Base-by-base conservation (phyloP, 495 filamentous ascomycete genomes). In the Lophiotrema nucula region DNA sequence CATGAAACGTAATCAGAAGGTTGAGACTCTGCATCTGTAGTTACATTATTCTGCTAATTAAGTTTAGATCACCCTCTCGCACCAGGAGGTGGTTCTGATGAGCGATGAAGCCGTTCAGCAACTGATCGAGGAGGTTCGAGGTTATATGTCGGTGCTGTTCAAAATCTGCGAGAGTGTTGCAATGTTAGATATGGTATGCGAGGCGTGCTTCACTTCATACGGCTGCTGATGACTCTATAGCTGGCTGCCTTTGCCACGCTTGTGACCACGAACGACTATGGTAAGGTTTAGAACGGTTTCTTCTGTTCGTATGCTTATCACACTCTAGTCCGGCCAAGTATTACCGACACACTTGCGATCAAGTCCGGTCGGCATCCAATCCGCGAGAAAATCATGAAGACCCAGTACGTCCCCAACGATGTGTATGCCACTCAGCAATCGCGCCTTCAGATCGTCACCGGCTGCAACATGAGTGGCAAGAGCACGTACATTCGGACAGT, bases 391-490 rank as follows among this genome's bases (percentile, higher is more conserved):
- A 85, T 92, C 41, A 77, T 81, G 48, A 71, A 61, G 12, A 78
- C 70, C 39, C 83, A 80, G 43, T 97, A 87, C 69, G 76, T 96
- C 27, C 88, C 93, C 0, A 98, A 97, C 62, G 90, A 96, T 52
- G 88, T 88, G 39, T 96, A 90, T 65, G 89, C 90, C 28, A 85
- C 83, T 18, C 74, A 84, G 24, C 83, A 88, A 54, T 81, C 79
- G 27, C 83, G 92, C 6, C 92, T 97, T 70, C 90, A 96, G 57
- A 88, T 97, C 57, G 86, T 98, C 67, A 96, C 93, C 4, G 93
- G 93, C 37, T 93, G 90, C 71, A 98, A 98, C 70, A 97, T 97
- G 95, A 95, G 90, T 65, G 93, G 93, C 39, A 97, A 96, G 60
- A 76, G 89, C 57, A 97, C 92, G 0, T 97, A 95, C 73, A 95